A percentile compares a stretch with the other conserved stretches of the same genome.
These are phyloP conservation scores for Ceratobasidium sp. DNA, from an alignment of 1,284 basidiomycete genomes.

Conservation along the genomic window DNA sequence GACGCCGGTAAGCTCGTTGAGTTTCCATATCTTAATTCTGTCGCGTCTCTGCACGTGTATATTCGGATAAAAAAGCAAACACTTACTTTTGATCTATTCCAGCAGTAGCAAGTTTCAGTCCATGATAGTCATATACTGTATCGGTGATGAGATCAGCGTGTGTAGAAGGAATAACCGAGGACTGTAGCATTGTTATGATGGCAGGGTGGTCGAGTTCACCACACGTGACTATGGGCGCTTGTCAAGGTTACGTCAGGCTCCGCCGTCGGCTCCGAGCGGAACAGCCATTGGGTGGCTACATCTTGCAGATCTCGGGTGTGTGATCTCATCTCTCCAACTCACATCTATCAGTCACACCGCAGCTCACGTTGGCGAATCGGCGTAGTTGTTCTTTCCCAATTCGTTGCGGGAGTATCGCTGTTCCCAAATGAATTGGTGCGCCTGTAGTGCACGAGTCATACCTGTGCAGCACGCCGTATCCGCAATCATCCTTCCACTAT, in stretches of 20 bases:
- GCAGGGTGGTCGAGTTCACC: conserved; percentile 34
- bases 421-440: background rate
- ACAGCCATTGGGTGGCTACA: conserved; percentile 17
- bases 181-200: conserved; percentile 50
- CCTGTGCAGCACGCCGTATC: background rate
- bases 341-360: background rate
- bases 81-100: conserved; percentile 80
- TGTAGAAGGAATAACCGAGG: conserved; percentile 62
- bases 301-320: too few relatives aligned
- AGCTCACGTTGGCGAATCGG: conserved; percentile 3
- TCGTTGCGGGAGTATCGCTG: background rate
- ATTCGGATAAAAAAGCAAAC: conserved; percentile 48
- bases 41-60: conserved; percentile 45
- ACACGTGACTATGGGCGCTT: conserved; percentile 10
- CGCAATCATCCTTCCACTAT: background rate
- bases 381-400: background rate
- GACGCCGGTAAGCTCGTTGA: conserved; percentile 74
- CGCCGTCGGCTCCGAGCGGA: background rate
- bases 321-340: too few relatives aligned
- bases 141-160: conserved; percentile 86
- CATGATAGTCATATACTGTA: conserved; percentile 90
- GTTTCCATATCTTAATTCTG: conserved; percentile 86
- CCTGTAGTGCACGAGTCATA: background rate
- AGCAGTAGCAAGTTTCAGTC: conserved; percentile 80
- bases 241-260: background rate